These are phyloP conservation scores for Fonsecaea multimorphosa DNA, from an alignment of 2,329 filamentous ascomycete genomes.

Conservation along the genomic window DNA sequence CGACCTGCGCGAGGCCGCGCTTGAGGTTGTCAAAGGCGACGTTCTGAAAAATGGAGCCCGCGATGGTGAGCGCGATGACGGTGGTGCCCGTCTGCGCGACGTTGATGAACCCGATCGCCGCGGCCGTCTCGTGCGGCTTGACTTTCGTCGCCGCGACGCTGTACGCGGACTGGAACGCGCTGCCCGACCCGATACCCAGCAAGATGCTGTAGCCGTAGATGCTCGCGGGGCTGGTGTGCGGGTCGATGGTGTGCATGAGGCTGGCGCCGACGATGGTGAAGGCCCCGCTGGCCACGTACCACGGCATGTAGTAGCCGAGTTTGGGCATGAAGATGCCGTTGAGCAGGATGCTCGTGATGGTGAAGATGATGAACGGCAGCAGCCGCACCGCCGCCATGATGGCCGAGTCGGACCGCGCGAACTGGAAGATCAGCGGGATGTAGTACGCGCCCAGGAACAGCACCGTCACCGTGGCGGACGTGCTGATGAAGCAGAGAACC, in stretches of 20 bases:
- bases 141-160: constrained; percentile 29
- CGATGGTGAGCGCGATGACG: constrained; percentile 20
- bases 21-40: constrained; percentile 20
- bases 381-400: constrained; percentile 43
- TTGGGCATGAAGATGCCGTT: constrained; percentile 38
- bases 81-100: constrained; percentile 20
- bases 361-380: constrained; percentile 43
- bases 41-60: constrained; percentile 26
- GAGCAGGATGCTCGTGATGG: constrained; percentile 37
- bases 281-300: constrained; percentile 41
- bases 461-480: constrained; percentile 45
- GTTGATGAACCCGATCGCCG: constrained; percentile 23
- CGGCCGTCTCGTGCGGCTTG: constrained; percentile 1
- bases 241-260: constrained; percentile 35
- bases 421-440: constrained; percentile 63
- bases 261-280: constrained; percentile 38
- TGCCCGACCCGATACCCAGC: constrained; percentile 38
- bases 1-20: constrained; percentile 16
- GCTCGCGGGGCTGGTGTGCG: constrained; percentile 30
- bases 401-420: constrained; percentile 52
- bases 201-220: constrained; percentile 42
- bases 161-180: constrained; percentile 37
- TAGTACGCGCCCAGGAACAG: constrained; percentile 57
- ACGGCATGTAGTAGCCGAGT: constrained; percentile 41
- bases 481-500: constrained; percentile 54